These are phyloP conservation scores for Citrus glauca DNA, from an alignment of 345 rosid genomes.

Conservation along the genomic window DNA sequence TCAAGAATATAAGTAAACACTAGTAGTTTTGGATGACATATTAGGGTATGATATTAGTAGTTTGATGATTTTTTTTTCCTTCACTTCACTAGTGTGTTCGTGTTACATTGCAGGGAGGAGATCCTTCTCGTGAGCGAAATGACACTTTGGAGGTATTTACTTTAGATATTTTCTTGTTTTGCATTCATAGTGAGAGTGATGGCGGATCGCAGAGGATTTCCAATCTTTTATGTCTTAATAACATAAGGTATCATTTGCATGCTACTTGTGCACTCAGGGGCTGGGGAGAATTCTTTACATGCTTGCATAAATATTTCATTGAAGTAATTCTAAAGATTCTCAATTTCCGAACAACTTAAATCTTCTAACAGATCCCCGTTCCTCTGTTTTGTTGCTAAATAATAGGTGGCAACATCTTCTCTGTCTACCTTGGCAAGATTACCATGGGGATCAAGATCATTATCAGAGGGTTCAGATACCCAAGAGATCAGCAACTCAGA, in stretches of 20 bases:
- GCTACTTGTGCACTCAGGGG: not conserved
- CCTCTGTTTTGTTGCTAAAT: slow-evolving; percentile 11
- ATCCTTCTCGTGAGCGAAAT: slow-evolving; percentile 66
- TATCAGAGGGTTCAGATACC: slow-evolving; percentile 18
- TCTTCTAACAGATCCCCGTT: not conserved
- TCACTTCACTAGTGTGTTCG: not conserved
- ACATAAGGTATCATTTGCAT: not conserved
- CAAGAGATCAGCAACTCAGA: slow-evolving; percentile 21
- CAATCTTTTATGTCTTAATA: not conserved
- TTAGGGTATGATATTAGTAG: too few species aligned
- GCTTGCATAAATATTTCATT: not conserved
- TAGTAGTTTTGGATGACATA: too few species aligned
- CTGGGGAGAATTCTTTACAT: not conserved
- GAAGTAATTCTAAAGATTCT: not conserved
- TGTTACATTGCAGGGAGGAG: slow-evolving; percentile 56
- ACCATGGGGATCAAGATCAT: slow-evolving; percentile 75
- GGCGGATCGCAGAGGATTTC: not conserved
- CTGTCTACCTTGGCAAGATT: slow-evolving; percentile 59
- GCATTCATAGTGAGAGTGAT: not conserved
- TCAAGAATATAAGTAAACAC: too few species aligned
- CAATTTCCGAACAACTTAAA: not conserved
- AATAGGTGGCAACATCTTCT: slow-evolving; percentile 66
- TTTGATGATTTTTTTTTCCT: too few species aligned
- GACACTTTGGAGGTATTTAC: slow-evolving; percentile 54
- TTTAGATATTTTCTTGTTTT: not conserved